A percentile compares a stretch with the other conserved stretches of the same genome.
Conservation (phyloP, 306 rosid genomes). For the Adenanthera pavonina region DNA sequence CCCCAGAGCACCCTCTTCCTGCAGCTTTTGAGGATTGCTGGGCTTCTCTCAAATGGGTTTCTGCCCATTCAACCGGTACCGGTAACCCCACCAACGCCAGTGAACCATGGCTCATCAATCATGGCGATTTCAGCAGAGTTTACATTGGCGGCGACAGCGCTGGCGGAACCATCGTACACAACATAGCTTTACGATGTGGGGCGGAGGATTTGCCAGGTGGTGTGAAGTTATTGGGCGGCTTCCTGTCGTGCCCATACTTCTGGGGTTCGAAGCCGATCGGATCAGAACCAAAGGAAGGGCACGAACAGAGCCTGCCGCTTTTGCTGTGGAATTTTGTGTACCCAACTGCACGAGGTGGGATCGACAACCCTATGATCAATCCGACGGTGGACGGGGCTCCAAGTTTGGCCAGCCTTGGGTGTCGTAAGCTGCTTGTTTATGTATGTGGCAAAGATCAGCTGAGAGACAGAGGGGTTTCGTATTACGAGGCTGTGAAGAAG, state of each 20-base stretch:
- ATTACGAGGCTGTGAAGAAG: conserved; percentile 44
- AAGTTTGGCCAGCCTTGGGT: conserved; percentile 44
- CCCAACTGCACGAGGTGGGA: conserved; percentile 49
- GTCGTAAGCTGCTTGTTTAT: conserved; percentile 41
- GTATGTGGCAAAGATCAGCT: conserved; percentile 54
- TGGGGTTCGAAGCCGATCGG: conserved; percentile 52
- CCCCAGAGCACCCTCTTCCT: conserved; percentile 63
- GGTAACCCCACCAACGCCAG: neutral
- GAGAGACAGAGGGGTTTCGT: conserved; percentile 55
- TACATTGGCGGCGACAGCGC: conserved; percentile 56
- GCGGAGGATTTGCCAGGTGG: conserved; percentile 39
- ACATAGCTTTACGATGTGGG: conserved; percentile 42
- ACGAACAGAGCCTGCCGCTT: conserved; percentile 27
- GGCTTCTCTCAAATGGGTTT: conserved; percentile 59
- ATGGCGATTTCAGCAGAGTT: conserved; percentile 50
- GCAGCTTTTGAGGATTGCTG: conserved; percentile 57
- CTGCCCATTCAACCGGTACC: conserved; percentile 24
- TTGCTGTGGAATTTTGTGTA: conserved; percentile 48
- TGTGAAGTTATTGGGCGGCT: conserved; percentile 39
- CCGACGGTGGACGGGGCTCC: conserved; percentile 51
- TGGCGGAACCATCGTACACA: conserved; percentile 49
- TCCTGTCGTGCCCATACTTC: conserved; percentile 47
- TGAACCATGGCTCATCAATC: conserved; percentile 58
- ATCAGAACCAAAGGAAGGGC: conserved; percentile 33
- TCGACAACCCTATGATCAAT: conserved; percentile 53